These are phyloP conservation scores for Hymenoscyphus repandus DNA, from an alignment of 2,329 filamentous ascomycete species.

Conservation along the genomic window DNA sequence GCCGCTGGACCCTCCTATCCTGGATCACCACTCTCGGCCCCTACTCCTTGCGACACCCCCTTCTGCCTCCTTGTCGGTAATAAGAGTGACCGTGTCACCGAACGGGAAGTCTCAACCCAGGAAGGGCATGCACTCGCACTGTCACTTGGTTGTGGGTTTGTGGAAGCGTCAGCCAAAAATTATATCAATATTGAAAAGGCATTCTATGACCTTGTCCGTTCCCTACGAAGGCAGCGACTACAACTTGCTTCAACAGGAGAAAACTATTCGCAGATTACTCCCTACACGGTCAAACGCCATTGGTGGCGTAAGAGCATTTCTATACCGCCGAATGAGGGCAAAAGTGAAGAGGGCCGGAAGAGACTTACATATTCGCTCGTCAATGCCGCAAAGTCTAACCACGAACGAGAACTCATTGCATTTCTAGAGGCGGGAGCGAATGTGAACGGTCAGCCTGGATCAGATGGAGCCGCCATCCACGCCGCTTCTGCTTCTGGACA, in stretches of 20 bases:
- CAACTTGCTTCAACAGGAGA: background rate
- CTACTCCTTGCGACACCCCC: slow-evolving; percentile 30
- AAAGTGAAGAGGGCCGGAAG: slow-evolving; percentile 2
- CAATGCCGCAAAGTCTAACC: slow-evolving; percentile 6
- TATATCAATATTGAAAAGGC: slow-evolving; percentile 95
- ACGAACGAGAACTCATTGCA: slow-evolving; percentile 2
- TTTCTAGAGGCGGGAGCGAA: slow-evolving; percentile 3
- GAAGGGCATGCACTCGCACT: slow-evolving; percentile 84
- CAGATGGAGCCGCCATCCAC: slow-evolving; percentile 7
- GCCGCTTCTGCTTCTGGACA: slow-evolving; percentile 6
- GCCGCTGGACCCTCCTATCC: too few relatives aligned
- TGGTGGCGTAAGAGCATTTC: background rate
- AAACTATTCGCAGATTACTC: background rate
- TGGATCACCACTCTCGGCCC: background rate
- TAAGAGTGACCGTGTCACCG: slow-evolving; percentile 89
- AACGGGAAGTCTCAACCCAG: slow-evolving; percentile 89
- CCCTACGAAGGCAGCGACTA: slow-evolving; percentile 68
- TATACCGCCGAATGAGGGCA: slow-evolving; percentile 34
- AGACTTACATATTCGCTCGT: slow-evolving; percentile 3
- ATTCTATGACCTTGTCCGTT: slow-evolving; percentile 89
- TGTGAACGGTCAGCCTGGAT: slow-evolving; percentile 4
- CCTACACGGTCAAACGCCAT: background rate
- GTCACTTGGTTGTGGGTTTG: slow-evolving; percentile 86
- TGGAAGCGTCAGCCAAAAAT: slow-evolving; percentile 91
- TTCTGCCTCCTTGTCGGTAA: slow-evolving; percentile 92